phyloP scores from a whole-genome alignment of 2,329 filamentous ascomycete genomes.

The Hymenoscyphus infarciens region DNA sequence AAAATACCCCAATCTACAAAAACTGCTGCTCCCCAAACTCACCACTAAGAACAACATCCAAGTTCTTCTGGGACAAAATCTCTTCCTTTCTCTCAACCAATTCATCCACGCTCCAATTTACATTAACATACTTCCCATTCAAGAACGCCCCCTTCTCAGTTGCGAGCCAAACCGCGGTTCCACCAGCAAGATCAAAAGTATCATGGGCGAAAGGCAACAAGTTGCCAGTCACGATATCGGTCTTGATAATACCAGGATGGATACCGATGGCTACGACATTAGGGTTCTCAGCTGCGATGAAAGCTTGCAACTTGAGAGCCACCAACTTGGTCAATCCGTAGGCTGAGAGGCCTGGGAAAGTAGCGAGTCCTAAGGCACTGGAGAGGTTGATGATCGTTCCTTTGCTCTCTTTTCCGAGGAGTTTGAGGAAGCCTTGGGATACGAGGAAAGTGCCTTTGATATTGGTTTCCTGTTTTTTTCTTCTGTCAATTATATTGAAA shows the following conservation, averaged over 20 bases:
- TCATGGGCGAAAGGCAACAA: conserved; percentile 33
- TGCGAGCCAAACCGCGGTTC: conserved; percentile 30
- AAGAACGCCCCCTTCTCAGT: conserved; percentile 31
- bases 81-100: conserved; percentile 24
- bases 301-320: conserved; percentile 12
- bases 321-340: conserved; percentile 21
- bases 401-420: conserved; percentile 18
- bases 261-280: conserved; percentile 18
- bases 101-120: conserved; percentile 36
- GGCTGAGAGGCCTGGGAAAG: conserved; percentile 9
- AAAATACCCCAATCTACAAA: conserved; percentile 1
- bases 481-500: too few species aligned
- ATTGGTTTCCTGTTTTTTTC: conserved; percentile 34
- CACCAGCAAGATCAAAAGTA: conserved; percentile 33
- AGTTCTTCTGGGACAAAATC: conserved; percentile 15
- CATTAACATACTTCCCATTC: conserved; percentile 30
- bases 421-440: conserved; percentile 34
- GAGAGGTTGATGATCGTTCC: conserved; percentile 22
- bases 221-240: conserved; percentile 20
- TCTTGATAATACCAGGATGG: conserved; percentile 19
- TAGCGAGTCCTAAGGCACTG: neutral
- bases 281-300: conserved; percentile 17
- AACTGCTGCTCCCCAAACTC: conserved; percentile 20
- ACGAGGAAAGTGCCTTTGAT: conserved; percentile 35
- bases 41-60: conserved; percentile 13